Evolutionary conservation across 2,329 filamentous ascomycete genomes (phyloP), one percentile per base, ranked within the genome.

Genomic region (Alternaria rosae): DNA sequence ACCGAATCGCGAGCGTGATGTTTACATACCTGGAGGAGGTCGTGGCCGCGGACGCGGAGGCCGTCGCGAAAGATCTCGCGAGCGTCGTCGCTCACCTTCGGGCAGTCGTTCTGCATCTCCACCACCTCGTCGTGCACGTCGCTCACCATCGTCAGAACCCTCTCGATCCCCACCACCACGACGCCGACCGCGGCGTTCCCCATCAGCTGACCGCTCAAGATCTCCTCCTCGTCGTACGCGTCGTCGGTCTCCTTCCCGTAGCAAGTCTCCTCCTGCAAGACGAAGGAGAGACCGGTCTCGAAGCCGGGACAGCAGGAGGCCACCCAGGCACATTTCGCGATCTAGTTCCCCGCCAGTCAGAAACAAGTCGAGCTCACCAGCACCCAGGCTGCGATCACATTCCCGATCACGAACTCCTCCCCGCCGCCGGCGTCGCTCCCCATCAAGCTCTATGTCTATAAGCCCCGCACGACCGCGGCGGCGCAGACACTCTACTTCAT

Each of bases 1-100:
- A 60, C 76, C 80, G 48, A 79, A 85, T 43, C 84, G 85, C 32
- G 83, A 85, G 55, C 81, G 82, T 60, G 87, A 89, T 73, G 83
- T 84, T 26, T 89, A 89, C 70, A 82, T 88, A 38, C 87, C 87
- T 15, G 71, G 78, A 21, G 81, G 82, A 13, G 70, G 79, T 21
- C 44, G 82, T 48, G 72, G 79, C 63, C 69, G 66, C 59, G 70
- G 70, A 72, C 81, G 75, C 62, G 71, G 69, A 54, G 67, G 69
- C 70, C 80, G 69, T 73, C 82, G 75, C 30, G 74, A 76, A 48
- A 70, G 71, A 38, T 74, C 73, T 59, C 73, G 66, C 58, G 69
- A 71, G n/a, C 74, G 73, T 30, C 75, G 74, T 53, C 79, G 76
- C 59, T 78, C 76, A 54, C 73, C 70, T 30, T 75, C 79, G 11